Evolutionary conservation across 805 yeast genomes (phyloP), one percentile per base, ranked within the genome.

Genomic region (Candida insectalens): DNA sequence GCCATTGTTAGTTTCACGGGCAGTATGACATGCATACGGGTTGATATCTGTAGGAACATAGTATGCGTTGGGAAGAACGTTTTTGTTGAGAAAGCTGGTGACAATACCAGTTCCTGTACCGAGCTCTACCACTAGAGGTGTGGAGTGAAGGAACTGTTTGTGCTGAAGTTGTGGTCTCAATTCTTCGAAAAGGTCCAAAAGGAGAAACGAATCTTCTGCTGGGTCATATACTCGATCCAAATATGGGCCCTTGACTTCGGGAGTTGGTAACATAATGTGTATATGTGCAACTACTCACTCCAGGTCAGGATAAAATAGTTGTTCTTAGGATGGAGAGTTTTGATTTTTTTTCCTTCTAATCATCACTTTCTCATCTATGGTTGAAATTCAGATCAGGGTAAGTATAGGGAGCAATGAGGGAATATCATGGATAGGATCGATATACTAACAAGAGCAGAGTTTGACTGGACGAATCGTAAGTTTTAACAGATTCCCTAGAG

Each of bases 51-150:
- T 72, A 3, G 94, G 77, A 6, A 85, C 37, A 41, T 65, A 72
- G 1, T 77, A 39, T 0, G 76, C 71, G 5, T 59, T 39, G 1
- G 74, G 77, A n/a, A 70, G 33, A 2, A 87, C 65, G 36, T 71
- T 50, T 38, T 69, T 62, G 40, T 75, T 76, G 29, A 85, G 46
- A 51, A 92, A 92, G 0, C 95, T 70, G 0, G 94, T 68, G 1
- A 89, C 82, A 10, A 92, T 68, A 2, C 98, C 98, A 1, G 96
- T 77, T 0, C 98, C 98, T 3, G 88, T 71, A 1, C 98, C 98
- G 5, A 92, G 67, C 48, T 92, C 98, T 6, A 79, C 66, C 1
- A 83, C 78, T 0, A 83, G 27, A 0, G 92, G 83, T 1, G 51
- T 27, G 14, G 38, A 38, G 16, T 45, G 33, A 1, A 40, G 25